These are phyloP conservation scores for Nowakowskiella sp. DNA, from an alignment of 192 early-diverging fungal species.

Conservation along the genomic window DNA sequence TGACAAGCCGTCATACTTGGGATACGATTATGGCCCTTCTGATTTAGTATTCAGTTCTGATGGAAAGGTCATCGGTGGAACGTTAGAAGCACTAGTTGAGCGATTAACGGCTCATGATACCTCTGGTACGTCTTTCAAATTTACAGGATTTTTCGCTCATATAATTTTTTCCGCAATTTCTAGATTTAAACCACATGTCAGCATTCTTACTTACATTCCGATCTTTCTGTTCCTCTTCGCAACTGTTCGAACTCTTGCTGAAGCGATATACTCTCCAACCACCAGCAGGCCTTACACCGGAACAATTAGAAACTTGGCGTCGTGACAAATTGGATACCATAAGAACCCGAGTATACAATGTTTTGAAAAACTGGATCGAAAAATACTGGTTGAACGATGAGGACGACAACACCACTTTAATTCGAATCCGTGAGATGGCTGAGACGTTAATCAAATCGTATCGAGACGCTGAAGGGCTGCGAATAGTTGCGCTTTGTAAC, in stretches of 20 bases:
- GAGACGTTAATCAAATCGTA: conserved; percentile 48
- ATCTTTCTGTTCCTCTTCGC: conserved; percentile 73
- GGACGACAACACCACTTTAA: conserved; percentile 56
- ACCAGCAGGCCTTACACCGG: conserved; percentile 48
- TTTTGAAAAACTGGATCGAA: conserved; percentile 96
- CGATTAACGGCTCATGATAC: conserved; percentile 63
- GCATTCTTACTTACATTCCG: conserved; percentile 94
- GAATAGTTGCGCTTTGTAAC: neutral
- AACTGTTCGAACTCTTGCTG: conserved; percentile 68
- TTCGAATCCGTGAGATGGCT: conserved; percentile 66
- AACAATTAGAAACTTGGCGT: conserved; percentile 70
- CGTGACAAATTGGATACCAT: conserved; percentile 82
- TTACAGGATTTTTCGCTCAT: conserved; percentile 4
- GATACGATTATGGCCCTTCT: conserved; percentile 43
- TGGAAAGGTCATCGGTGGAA: conserved; percentile 65
- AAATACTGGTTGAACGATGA: conserved; percentile 77
- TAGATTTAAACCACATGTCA: conserved; percentile 70
- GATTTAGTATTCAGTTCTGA: conserved; percentile 60
- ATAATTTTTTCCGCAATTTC: conserved; percentile 3
- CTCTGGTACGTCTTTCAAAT: neutral
- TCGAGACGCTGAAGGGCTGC: neutral
- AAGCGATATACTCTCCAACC: conserved; percentile 70
- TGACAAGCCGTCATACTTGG: conserved; percentile 43
- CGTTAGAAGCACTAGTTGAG: conserved; percentile 61
- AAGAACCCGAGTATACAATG: conserved; percentile 76